A percentile compares a stretch with the other conserved stretches of the same genome.
Conservation (phyloP, 257 asterid species). For the Nicotiana benthamiana region DNA sequence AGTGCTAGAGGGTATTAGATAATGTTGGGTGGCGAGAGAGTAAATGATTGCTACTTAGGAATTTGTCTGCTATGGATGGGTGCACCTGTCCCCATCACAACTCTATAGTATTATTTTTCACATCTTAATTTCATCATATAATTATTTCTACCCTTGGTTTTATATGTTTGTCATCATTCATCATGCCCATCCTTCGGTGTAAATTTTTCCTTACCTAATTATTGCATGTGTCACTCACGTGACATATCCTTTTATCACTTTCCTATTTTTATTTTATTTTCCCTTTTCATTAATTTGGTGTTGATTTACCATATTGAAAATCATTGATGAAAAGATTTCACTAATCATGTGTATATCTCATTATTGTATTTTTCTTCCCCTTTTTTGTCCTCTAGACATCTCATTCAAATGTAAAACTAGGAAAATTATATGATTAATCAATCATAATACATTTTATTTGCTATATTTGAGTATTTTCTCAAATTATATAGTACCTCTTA, state of each 20-base stretch:
- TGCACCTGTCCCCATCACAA: conserved; percentile 11
- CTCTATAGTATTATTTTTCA: neutral
- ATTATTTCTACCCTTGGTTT: neutral
- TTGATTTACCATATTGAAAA: neutral
- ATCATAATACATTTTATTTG: neutral
- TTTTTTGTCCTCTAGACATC: neutral
- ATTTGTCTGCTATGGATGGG: conserved; percentile 15
- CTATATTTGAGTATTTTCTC: neutral
- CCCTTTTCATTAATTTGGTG: neutral
- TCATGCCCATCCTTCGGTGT: neutral
- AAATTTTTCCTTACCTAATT: neutral
- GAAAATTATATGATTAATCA: conserved; percentile 1
- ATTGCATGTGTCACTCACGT: conserved; percentile 7
- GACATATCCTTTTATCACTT: neutral
- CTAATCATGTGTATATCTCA: neutral
- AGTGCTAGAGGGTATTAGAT: too few species aligned
- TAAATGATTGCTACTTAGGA: conserved; percentile 14
- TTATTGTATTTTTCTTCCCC: neutral
- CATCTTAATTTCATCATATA: neutral
- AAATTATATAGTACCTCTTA: neutral
- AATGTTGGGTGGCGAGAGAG: too few species aligned
- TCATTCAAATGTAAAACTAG: neutral
- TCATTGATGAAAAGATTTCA: conserved; percentile 1
- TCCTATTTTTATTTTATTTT: neutral
- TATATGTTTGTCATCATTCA: neutral